Percentiles rank a stretch among this genome's conserved stretches.
These are phyloP conservation scores for Rhododendron ovatum DNA, from an alignment of 148 eudicot genomes.

Conservation along the genomic window DNA sequence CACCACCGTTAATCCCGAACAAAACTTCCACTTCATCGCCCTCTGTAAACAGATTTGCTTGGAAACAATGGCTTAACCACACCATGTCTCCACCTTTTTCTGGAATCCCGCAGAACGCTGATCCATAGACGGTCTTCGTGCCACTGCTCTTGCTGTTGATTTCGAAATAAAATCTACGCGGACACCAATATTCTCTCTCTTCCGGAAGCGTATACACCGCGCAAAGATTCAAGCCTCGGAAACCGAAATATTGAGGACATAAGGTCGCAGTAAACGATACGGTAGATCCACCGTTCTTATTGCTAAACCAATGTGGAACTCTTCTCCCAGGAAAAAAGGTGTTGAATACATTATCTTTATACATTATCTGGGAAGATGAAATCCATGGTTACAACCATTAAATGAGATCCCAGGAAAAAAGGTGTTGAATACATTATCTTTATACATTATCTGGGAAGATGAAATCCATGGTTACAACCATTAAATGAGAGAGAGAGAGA, in stretches of 20 bases:
- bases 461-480: neutral
- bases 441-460: neutral
- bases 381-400: neutral
- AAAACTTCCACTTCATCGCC: neutral
- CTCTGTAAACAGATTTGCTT: neutral
- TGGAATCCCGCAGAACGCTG: neutral
- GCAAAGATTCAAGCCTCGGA: neutral
- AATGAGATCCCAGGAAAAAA: neutral
- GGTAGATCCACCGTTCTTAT: neutral
- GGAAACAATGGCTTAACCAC: neutral
- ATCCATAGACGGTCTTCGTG: neutral
- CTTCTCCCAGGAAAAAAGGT: neutral
- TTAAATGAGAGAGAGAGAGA: neutral
- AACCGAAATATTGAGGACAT: neutral
- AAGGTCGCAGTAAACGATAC: neutral
- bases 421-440: accelerated
- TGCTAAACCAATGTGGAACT: neutral
- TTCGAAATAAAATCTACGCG: neutral
- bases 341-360: accelerated
- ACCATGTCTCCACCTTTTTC: neutral
- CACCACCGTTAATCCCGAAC: neutral
- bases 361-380: neutral
- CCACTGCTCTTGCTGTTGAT: neutral
- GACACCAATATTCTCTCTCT: neutral
- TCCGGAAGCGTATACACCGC: neutral